Evolutionary conservation across 495 filamentous ascomycete species (phyloP).

Genomic region (Penicillium arizonense): DNA sequence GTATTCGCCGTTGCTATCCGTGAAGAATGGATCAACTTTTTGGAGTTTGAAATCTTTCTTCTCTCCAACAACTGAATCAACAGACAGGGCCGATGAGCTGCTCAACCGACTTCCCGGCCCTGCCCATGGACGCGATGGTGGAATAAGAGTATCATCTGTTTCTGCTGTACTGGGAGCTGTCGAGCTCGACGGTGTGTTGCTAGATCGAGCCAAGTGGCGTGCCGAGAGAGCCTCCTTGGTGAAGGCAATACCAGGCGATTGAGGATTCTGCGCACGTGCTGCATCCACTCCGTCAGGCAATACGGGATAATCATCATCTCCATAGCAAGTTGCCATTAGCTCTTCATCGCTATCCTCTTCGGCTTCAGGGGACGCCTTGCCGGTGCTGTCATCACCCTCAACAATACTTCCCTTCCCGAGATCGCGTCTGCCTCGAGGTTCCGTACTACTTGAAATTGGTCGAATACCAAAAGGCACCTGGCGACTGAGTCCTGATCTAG

Average conservation of each 20-base stretch:
- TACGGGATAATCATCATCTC: constrained; percentile 43
- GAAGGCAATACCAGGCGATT: constrained; percentile 10
- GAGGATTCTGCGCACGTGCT: constrained; percentile 19
- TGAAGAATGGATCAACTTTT: constrained; percentile 71
- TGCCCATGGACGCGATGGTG: constrained; percentile 30
- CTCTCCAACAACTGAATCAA: constrained; percentile 58
- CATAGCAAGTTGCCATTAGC: constrained; percentile 41
- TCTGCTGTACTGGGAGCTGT: constrained; percentile 39
- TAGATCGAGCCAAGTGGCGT: constrained; percentile 19
- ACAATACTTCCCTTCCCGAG: constrained; percentile 25
- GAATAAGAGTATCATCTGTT: constrained; percentile 39
- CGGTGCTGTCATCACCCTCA: constrained; percentile 30
- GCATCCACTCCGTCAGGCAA: constrained; percentile 35
- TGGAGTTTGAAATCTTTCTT: constrained; percentile 64
- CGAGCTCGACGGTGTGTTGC: constrained; percentile 17
- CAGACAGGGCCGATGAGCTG: constrained; percentile 46
- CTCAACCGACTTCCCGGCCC: constrained; percentile 40
- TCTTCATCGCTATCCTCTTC: constrained; percentile 48
- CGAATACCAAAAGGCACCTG: constrained; percentile 37
- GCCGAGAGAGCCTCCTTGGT: constrained; percentile 20
- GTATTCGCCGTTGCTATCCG: constrained; percentile 63
- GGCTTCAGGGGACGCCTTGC: constrained; percentile 21
- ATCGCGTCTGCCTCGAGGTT: constrained; percentile 33
- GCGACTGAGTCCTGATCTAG: constrained; percentile 37
- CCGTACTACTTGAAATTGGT: constrained; percentile 37